Percentiles rank a stretch among this genome's conserved stretches.
phyloP scores from a whole-genome alignment of 176 grass and related monocot genomes.

The Puya raimondii region DNA sequence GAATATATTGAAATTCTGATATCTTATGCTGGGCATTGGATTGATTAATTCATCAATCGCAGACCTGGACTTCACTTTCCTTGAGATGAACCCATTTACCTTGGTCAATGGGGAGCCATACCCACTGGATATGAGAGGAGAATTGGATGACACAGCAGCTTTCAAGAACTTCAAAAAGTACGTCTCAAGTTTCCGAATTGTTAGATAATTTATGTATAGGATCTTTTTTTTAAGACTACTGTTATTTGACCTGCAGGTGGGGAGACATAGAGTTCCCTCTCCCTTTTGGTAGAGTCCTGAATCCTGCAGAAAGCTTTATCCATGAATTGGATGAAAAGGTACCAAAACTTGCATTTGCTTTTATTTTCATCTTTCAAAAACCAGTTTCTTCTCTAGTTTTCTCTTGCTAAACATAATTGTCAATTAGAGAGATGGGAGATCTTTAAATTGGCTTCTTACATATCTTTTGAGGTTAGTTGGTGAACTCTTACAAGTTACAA shows the following conservation, averaged over 20 bases:
- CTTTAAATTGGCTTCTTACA: background rate
- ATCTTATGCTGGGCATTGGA: background rate
- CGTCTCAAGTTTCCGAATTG: constrained; percentile 6
- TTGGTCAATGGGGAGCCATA: constrained; percentile 86
- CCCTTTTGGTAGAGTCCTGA: constrained; percentile 92
- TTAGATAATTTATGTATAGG: background rate
- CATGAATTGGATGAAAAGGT: constrained; percentile 97
- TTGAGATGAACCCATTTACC: constrained; percentile 98
- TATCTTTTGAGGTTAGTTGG: background rate
- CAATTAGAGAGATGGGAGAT: background rate
- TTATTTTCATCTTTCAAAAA: background rate
- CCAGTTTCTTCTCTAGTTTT: background rate
- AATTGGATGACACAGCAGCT: constrained; percentile 92
- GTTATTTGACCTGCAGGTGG: constrained; percentile 49
- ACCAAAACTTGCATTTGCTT: constrained; percentile 14
- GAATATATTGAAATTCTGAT: too few species aligned
- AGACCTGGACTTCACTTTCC: constrained; percentile 98
- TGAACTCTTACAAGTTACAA: background rate
- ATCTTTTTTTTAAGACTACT: background rate
- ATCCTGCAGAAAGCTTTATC: constrained; percentile 81
- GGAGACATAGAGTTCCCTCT: constrained; percentile 76
- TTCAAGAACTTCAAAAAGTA: constrained; percentile 99
- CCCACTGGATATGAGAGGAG: constrained; percentile 96
- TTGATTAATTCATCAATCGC: constrained; percentile 4
- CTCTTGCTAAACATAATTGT: background rate